Base-by-base conservation (phyloP, 139 green algal species). In the Tetraselmis chui region DNA sequence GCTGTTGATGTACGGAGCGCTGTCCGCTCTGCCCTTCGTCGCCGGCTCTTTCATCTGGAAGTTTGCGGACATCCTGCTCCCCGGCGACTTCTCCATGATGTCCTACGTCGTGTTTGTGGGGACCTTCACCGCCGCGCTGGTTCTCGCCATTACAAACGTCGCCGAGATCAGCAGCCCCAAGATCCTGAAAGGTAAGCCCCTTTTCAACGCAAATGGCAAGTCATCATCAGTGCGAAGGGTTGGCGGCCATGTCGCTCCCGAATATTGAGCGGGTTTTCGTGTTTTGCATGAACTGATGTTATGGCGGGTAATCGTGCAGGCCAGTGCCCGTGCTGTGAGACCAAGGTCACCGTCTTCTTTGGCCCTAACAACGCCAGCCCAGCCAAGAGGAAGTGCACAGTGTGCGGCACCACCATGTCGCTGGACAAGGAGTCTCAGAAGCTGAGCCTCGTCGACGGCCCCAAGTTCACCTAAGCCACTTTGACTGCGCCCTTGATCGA, bases 251-350 rank as follows among this genome's bases (percentile, higher is more conserved):
- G n/a, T n/a, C n/a, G n/a, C n/a, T n/a, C n/a, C n/a, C n/a, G n/a
- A n/a, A n/a, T n/a, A n/a, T n/a, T n/a, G n/a, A n/a, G n/a, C n/a
- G n/a, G n/a, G n/a, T n/a, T n/a, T n/a, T n/a, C n/a, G n/a, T n/a
- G n/a, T n/a, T n/a, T n/a, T n/a, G n/a, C n/a, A n/a, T n/a, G n/a
- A n/a, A n/a, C n/a, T n/a, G n/a, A n/a, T n/a, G n/a, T n/a, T n/a
- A n/a, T n/a, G n/a, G n/a, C n/a, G n/a, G n/a, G n/a, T n/a, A n/a
- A n/a, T n/a, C n/a, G n/a, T n/a, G 79, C 22, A 1, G 83, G 83
- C 83, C 24, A 77, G 30, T 86, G 83, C 78, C 78, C 83, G 83
- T 86, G 83, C 83, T 86, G 83, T 79, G 83, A 86, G 79, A 81
- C 67, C 18, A 28, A 30, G 2, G 32, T 86, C 74, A 86, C 79